Evolutionary conservation across 768 basidiomycete genomes (phyloP), one percentile per base, ranked within the genome.

Genomic region (Melanogaster broomeanus): DNA sequence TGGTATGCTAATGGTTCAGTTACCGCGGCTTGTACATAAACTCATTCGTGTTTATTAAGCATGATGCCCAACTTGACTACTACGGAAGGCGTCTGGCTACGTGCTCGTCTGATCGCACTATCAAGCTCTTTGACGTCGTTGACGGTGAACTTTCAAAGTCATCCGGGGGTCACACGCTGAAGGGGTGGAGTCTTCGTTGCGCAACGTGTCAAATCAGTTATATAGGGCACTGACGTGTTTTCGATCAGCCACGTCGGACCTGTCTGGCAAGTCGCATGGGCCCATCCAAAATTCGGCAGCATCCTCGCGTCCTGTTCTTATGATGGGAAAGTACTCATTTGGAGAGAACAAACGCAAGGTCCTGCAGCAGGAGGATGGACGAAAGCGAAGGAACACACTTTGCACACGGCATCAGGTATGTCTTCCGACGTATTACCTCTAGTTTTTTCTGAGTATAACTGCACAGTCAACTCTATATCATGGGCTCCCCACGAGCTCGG

Each of bases 401-500:
- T 97, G 44, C 97, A 99, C 66, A 89, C 85, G 42, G 97, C 95
- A 3, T 96, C 93, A 54, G 94, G 94, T 94, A 57, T 58, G 79
- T 75, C 13, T n/a, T 38, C 31, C 18, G 16, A 9, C 30, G 3
- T 13, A 16, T 25, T 7, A 15, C 0, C 35, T 8, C 42, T 5
- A 25, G 16, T 7, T 12, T 53, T 19, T 21, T 42, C 28, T 21
- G 24, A 45, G n/a, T 13, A 25, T 15, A 7, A 35, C 41, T 28
- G 51, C 5, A 3, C 13, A 96, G 96, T 98, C 43, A 99, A 99
- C 74, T 95, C 95, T 1, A 88, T 98, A 19, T 92, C 93, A 0
- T 99, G 97, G 97, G 96, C 96, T n/a, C 94, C 97, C 2, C 94
- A 97, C 61, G 96, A 98, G 66, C 82, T 98, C 13, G 97, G 96